A percentile compares a stretch with the other conserved stretches of the same genome.
Conservation (phyloP, 192 early-diverging fungal species). For the Paraglomus brasilianum region DNA sequence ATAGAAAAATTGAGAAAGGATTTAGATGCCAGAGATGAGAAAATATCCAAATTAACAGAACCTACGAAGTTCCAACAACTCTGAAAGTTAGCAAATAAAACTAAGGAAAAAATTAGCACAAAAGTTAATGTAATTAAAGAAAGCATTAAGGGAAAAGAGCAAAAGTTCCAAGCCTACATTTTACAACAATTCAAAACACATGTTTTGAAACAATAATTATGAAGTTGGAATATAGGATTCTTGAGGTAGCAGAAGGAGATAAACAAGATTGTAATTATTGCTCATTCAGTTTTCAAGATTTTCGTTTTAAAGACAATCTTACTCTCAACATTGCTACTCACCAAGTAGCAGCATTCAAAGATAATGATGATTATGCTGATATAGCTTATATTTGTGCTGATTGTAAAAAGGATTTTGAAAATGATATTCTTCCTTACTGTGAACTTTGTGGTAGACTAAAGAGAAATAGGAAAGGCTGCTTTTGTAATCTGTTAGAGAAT, state of each 20-base stretch:
- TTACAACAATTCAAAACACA: no score
- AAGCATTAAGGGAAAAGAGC: constrained; percentile 11
- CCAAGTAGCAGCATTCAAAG: neutral
- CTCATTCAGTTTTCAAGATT: neutral
- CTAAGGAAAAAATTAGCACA: constrained; percentile 23
- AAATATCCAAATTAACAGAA: constrained; percentile 6
- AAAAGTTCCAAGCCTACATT: constrained; percentile 14
- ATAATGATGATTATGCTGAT: constrained; percentile 9
- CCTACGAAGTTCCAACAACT: constrained; percentile 20
- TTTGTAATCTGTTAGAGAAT: constrained; percentile 7
- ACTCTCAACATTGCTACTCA: constrained; percentile 21
- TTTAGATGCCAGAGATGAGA: constrained; percentile 15
- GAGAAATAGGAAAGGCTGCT: constrained; percentile 13
- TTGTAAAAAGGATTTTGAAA: constrained; percentile 22
- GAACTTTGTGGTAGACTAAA: constrained; percentile 11
- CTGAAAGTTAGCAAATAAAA: constrained; percentile 17
- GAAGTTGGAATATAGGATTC: constrained; percentile 23
- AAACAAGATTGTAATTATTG: constrained; percentile 28
- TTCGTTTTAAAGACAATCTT: neutral
- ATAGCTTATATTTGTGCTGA: constrained; percentile 19
- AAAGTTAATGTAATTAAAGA: constrained; percentile 19
- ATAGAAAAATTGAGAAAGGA: constrained; percentile 16
- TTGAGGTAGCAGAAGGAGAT: constrained; percentile 25
- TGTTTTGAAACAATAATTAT: constrained; percentile 17
- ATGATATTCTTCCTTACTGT: constrained; percentile 21